These are phyloP conservation scores for Penicillium cosmopolitanum DNA, from an alignment of 495 filamentous ascomycete species.

Conservation along the genomic window DNA sequence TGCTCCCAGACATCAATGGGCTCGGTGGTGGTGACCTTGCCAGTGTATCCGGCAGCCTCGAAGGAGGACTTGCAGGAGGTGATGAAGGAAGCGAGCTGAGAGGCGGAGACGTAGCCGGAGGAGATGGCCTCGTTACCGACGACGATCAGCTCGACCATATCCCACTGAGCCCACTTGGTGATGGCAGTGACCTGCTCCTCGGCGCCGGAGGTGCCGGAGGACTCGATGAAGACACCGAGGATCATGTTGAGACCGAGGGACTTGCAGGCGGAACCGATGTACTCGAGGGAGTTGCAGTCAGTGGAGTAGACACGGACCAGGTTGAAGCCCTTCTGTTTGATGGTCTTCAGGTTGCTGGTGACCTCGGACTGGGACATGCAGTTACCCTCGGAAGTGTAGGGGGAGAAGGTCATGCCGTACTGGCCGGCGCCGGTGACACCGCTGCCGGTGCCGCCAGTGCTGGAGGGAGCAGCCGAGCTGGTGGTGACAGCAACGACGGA, in stretches of 20 bases:
- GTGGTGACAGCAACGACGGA: constrained; percentile 19
- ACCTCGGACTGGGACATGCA: constrained; percentile 74
- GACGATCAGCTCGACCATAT: constrained; percentile 74
- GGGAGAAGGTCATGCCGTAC: constrained; percentile 93
- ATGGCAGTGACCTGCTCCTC: constrained; percentile 73
- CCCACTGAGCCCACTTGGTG: constrained; percentile 73
- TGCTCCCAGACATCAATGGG: constrained; percentile 70
- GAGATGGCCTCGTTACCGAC: constrained; percentile 91
- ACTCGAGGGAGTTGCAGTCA: constrained; percentile 81
- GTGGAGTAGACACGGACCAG: constrained; percentile 88
- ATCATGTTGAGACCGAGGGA: constrained; percentile 73
- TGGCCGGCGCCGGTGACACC: constrained; percentile 51
- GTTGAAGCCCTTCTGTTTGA: constrained; percentile 74
- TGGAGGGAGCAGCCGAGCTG: constrained; percentile 20
- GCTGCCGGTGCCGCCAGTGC: constrained; percentile 19
- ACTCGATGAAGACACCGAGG: constrained; percentile 80
- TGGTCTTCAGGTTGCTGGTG: constrained; percentile 64
- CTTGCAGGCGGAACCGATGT: constrained; percentile 67
- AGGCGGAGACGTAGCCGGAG: constrained; percentile 63
- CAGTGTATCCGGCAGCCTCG: constrained; percentile 66
- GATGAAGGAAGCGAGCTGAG: constrained; percentile 72
- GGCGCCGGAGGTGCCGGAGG: constrained; percentile 60
- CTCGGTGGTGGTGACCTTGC: constrained; percentile 83
- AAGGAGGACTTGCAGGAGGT: constrained; percentile 50
- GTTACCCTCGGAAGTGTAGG: constrained; percentile 62